A percentile compares a stretch with the other conserved stretches of the same genome.
These are phyloP conservation scores for Naganishia randhawae DNA, from an alignment of 768 basidiomycete genomes.

Conservation along the genomic window DNA sequence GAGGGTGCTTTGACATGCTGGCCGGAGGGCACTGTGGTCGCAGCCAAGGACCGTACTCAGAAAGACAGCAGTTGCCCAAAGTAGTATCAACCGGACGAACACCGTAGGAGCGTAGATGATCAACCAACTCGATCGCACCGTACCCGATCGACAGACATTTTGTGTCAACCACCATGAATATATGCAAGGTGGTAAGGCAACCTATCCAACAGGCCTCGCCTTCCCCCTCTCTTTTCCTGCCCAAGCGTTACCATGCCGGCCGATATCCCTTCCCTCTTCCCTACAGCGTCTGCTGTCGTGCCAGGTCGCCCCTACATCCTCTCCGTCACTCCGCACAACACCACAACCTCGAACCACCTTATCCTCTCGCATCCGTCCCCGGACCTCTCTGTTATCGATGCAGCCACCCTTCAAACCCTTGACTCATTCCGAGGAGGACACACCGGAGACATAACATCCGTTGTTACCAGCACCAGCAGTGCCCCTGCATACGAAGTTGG, in stretches of 20 bases:
- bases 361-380: slow-evolving; percentile 46
- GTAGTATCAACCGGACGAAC: neutral
- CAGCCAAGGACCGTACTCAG: too few species aligned
- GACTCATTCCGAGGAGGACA: slow-evolving; percentile 43
- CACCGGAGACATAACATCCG: slow-evolving; percentile 36
- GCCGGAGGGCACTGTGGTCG: too few species aligned
- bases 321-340: slow-evolving; percentile 38
- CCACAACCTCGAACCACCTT: slow-evolving; percentile 39
- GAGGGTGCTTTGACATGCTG: neutral
- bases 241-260: slow-evolving; percentile 20
- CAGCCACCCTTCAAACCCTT: slow-evolving; percentile 41
- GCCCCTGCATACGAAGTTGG: neutral
- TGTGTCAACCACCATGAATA: neutral
- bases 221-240: neutral
- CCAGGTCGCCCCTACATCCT: slow-evolving; percentile 41
- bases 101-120: neutral
- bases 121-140: neutral
- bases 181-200: too few species aligned
- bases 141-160: neutral
- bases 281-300: neutral
- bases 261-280: slow-evolving; percentile 17
- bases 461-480: slow-evolving; percentile 27
- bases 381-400: slow-evolving; percentile 43
- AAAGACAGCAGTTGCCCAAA: too few species aligned
- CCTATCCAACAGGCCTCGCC: neutral